phyloP scores from a whole-genome alignment of 164 flowering plant species.

The Vitis rupestris region DNA sequence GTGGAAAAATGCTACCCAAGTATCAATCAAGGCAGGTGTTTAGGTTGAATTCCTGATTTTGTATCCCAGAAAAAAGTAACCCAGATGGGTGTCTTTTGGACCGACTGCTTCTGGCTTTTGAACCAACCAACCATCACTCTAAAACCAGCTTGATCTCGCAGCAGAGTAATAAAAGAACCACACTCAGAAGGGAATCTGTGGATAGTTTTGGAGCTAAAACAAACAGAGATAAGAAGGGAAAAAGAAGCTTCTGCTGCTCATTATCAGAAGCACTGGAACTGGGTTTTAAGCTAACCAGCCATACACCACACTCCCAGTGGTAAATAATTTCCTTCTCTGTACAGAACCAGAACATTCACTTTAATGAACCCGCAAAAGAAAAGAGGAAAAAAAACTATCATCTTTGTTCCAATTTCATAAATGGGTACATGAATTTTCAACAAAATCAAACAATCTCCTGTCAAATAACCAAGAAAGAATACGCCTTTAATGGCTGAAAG shows the following conservation, averaged over 20 bases:
- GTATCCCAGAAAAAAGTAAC: slow-evolving; percentile 5
- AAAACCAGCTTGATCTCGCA: background rate
- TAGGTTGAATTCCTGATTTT: background rate
- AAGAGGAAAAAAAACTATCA: background rate
- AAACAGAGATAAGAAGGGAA: background rate
- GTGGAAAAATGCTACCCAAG: background rate
- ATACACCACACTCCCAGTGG: background rate
- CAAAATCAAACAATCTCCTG: background rate
- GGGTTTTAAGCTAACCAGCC: background rate
- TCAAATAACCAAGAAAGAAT: background rate
- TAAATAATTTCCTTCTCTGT: background rate
- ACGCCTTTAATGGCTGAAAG: background rate
- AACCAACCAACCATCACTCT: background rate
- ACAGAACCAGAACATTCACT: slow-evolving; percentile 14
- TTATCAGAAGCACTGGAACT: background rate
- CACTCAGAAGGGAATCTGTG: background rate
- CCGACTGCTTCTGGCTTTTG: background rate
- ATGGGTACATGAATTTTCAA: background rate
- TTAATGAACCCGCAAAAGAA: slow-evolving; percentile 1
- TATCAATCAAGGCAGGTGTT: background rate
- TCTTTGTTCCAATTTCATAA: background rate
- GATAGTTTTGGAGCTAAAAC: background rate
- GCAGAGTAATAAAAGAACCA: background rate
- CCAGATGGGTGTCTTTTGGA: slow-evolving; percentile 4
- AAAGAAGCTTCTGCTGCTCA: background rate